These are phyloP conservation scores for Erythrobasidium hasegawianum DNA, from an alignment of 1,284 basidiomycete genomes.

Conservation along the genomic window DNA sequence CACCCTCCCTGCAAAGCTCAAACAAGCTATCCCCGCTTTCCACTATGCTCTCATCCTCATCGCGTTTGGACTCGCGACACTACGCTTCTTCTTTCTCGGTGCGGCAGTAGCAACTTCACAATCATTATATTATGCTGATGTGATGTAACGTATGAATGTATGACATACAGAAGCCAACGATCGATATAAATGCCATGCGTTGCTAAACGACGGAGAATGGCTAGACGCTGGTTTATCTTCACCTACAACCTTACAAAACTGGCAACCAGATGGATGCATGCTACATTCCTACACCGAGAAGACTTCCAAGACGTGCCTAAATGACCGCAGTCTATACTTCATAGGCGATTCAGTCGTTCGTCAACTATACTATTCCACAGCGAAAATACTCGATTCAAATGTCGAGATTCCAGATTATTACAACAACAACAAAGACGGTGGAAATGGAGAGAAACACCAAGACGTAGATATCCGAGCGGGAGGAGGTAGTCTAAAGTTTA, in stretches of 20 bases:
- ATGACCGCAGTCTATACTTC: slow-evolving; percentile 58
- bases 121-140: too few species aligned
- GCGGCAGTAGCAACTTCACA: too few species aligned
- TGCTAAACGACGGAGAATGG: slow-evolving; percentile 73
- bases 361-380: slow-evolving; percentile 70
- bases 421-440: too few species aligned
- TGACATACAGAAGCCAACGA: slow-evolving; percentile 65
- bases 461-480: slow-evolving; percentile 46
- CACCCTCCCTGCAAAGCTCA: neutral
- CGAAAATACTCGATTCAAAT: slow-evolving; percentile 60
- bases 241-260: slow-evolving; percentile 49
- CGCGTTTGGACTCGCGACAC: slow-evolving; percentile 10
- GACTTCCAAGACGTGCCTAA: slow-evolving; percentile 53
- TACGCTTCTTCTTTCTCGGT: slow-evolving; percentile 29
- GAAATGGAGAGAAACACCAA: slow-evolving; percentile 50
- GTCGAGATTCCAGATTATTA: slow-evolving; percentile 57
- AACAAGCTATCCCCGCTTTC: slow-evolving; percentile 4
- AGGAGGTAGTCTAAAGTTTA: slow-evolving; percentile 53
- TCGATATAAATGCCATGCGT: slow-evolving; percentile 64
- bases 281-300: slow-evolving; percentile 60
- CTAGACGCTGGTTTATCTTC: slow-evolving; percentile 54
- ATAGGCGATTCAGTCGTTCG: slow-evolving; percentile 81
- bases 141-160: too few species aligned
- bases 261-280: slow-evolving; percentile 85
- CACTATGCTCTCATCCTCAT: slow-evolving; percentile 23